phyloP scores from a whole-genome alignment of 2,329 filamentous ascomycete genomes.

The Rugonectria rugulosa region DNA sequence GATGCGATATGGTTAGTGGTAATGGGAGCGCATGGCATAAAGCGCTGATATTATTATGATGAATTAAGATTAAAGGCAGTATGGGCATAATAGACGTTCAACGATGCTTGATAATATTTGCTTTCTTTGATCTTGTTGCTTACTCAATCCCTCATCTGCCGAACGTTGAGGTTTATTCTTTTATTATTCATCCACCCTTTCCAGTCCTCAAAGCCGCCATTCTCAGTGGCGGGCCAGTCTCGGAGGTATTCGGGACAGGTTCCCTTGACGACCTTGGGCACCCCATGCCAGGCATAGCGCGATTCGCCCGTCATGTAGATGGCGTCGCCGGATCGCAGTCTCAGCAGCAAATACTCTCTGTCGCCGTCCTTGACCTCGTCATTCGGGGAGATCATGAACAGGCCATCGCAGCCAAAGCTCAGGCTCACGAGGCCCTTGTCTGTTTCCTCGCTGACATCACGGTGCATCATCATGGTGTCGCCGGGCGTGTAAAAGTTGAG shows the following conservation, averaged over 20 bases:
- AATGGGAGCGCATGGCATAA: neutral
- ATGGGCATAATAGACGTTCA: neutral
- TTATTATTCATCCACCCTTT: slow-evolving; percentile 88
- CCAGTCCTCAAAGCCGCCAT: slow-evolving; percentile 71
- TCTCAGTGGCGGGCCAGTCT: slow-evolving; percentile 71
- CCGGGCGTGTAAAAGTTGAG: slow-evolving; percentile 92
- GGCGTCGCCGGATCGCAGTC: slow-evolving; percentile 84
- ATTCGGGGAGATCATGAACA: slow-evolving; percentile 84
- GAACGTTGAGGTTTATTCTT: slow-evolving; percentile 89
- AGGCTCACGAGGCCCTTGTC: slow-evolving; percentile 82
- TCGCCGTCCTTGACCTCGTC: slow-evolving; percentile 38
- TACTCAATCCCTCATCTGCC: slow-evolving; percentile 76
- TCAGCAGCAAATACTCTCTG: slow-evolving; percentile 65
- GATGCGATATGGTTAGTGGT: neutral
- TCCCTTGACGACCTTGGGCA: slow-evolving; percentile 81
- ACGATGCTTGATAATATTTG: neutral
- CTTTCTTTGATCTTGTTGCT: neutral
- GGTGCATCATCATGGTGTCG: slow-evolving; percentile 90
- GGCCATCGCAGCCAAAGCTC: slow-evolving; percentile 86
- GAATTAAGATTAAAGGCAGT: neutral
- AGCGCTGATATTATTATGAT: neutral
- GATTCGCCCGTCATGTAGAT: slow-evolving; percentile 87
- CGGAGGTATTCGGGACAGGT: slow-evolving; percentile 80
- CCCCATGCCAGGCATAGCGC: slow-evolving; percentile 93
- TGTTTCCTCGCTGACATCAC: slow-evolving; percentile 89